Evolutionary conservation across 2,329 filamentous ascomycete species (phyloP), one percentile per base, ranked within the genome.

Genomic region (Pseudogymnoascus sp.): DNA sequence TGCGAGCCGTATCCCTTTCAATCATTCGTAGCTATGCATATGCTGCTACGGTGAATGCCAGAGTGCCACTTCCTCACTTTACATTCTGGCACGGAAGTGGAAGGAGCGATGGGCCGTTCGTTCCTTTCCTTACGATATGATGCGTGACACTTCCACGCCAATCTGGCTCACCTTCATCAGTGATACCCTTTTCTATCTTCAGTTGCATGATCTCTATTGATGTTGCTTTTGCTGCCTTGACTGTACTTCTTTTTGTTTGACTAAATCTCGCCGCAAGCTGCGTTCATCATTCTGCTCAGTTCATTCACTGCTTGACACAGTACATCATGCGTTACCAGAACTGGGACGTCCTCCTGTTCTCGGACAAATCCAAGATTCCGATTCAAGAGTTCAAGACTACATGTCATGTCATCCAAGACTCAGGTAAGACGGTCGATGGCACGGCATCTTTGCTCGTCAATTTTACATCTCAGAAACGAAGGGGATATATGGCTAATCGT

Each of bases 271-370:
- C 25, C 2, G 16, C 4, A 33, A 54, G 47, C 47, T 54, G 25
- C 28, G 33, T 33, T 33, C n/a, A 33, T 54, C 28, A 54, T 14
- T 54, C n/a, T 20, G 47, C 9, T 16, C 18, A 38, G 18, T 11
- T 11, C 16, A 16, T 33, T n/a, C 4, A 20, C 18, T 58, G 33
- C 18, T 58, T 8, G 20, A 36, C 6, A 58, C 12, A 33, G 14
- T 41, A 38, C 73, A 79, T 68, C 64, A 95, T 96, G 91, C 86
- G 90, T 63, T 95, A 88, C 79, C 83, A 90, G 67, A 86, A 90
- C 69, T 95, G 90, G 91, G 91, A 96, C 69, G 82, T 94, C 61
- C 83, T 95, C 43, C 78, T 95, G 64, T 95, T 95, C 71, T 87
- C 89, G 0, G 76, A 77, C 14, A 74, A 73, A 64, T 85, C 80